Conservation (phyloP, 192 early-diverging fungal genomes). For the Backusella luteola region DNA sequence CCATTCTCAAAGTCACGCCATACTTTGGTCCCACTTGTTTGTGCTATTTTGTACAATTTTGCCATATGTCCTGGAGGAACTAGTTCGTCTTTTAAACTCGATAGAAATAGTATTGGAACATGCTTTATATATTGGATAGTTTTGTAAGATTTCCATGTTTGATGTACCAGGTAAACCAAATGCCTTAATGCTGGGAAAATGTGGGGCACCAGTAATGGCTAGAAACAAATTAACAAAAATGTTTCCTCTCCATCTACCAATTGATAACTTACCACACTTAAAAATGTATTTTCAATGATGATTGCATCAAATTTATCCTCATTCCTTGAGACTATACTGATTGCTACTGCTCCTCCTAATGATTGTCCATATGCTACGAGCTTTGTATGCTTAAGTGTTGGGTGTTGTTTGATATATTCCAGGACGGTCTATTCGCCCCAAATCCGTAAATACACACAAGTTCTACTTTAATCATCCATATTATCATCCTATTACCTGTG, state of each 20-base stretch:
- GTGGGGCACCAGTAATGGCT: conserved; percentile 85
- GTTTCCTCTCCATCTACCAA: too few relatives aligned
- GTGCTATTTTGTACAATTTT: conserved; percentile 65
- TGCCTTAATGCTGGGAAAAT: conserved; percentile 74
- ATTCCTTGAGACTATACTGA: conserved; percentile 78
- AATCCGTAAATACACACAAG: neutral
- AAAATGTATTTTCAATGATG: conserved; percentile 95
- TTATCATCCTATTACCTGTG: conserved; percentile 51
- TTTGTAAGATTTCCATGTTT: conserved; percentile 85
- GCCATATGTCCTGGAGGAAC: conserved; percentile 90
- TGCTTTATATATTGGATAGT: conserved; percentile 64
- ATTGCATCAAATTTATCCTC: conserved; percentile 76
- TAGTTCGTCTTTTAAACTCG: conserved; percentile 83
- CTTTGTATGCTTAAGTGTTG: conserved; percentile 71
- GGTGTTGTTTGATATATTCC: conserved; percentile 81
- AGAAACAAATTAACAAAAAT: neutral
- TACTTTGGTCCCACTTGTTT: conserved; percentile 41
- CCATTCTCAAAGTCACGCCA: conserved; percentile 80
- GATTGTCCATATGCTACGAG: conserved; percentile 94
- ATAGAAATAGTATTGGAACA: conserved; percentile 82
- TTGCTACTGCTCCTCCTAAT: conserved; percentile 95
- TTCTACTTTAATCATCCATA: neutral
- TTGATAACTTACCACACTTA: conserved; percentile 65
- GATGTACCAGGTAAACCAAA: conserved; percentile 79
- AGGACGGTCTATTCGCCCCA: conserved; percentile 62